Evolutionary conservation across 768 basidiomycete genomes (phyloP), one percentile per base, ranked within the genome.

Genomic region (Pisolithus albus): DNA sequence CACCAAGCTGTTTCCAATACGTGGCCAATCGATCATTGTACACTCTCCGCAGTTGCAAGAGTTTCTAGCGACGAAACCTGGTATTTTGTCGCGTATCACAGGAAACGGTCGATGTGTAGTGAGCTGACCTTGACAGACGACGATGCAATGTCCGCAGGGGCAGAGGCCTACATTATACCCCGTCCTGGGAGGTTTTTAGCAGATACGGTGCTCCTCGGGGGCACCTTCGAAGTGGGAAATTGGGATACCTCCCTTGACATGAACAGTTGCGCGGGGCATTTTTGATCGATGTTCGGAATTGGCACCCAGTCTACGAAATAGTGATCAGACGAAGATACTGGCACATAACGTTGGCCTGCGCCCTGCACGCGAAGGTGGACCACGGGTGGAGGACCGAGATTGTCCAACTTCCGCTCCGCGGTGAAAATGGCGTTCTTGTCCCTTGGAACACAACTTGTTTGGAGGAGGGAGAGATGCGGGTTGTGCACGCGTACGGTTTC

Each of bases 21-120:
- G 91, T 41, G 92, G 92, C 7, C 93, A 95, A 69, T 85, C 88
- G 0, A 82, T 93, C 8, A 64, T 92, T 16, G 73, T 94, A 19
- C 67, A 79, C 37, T 87, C 88, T 2, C 84, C 88, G 0, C 76
- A 78, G 69, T 71, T 89, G 42, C 47, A 70, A 41, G 70, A 73
- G 51, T 70, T 59, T 49, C 34, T 72, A 26, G 44, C 48, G 58
- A 58, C 52, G 24, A 42, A 60, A 9, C 28, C 47, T 10, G 64
- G 72, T 70, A 43, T 49, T 67, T 54, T 41, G 9, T 3, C 34
- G 41, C 18, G 8, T 9, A 7, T 7, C 9, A 19, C 4, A 16
- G 9, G 16, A 38, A 11, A 18, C 26, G n/a, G 16, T 21, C 28
- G 36, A 23, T 38, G 19, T 46, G 19, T 57, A 49, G 21, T 23